Conservation (phyloP, 352 stramenopile species). For the Pythium rishiriense region DNA sequence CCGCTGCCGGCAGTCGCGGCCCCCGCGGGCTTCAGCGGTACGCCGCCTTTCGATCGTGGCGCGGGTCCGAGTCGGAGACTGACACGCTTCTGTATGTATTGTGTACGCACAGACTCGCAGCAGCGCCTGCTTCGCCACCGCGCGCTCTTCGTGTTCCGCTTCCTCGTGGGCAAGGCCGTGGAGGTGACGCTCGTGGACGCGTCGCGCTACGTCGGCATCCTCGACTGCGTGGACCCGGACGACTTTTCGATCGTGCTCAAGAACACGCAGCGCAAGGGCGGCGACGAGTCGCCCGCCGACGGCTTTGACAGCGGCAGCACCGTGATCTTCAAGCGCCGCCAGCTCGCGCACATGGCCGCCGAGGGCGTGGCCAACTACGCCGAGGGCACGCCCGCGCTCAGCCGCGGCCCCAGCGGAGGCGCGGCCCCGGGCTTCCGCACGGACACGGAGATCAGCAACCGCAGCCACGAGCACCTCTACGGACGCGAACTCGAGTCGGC, state of each 20-base stretch:
- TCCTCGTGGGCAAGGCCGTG: conserved; percentile 75
- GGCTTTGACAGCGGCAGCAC: conserved; percentile 74
- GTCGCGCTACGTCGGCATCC: conserved; percentile 66
- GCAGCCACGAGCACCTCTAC: conserved; percentile 63
- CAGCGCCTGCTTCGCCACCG: conserved; percentile 75
- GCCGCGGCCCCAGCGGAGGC: conserved; percentile 15
- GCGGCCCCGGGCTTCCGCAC: conserved; percentile 60
- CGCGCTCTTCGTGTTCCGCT: conserved; percentile 79
- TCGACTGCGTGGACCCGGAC: conserved; percentile 85
- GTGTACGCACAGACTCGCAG: conserved; percentile 45
- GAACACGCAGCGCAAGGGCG: conserved; percentile 54
- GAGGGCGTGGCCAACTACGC: conserved; percentile 68
- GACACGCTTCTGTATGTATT: background rate
- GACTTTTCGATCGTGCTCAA: conserved; percentile 85
- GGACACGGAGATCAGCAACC: conserved; percentile 90
- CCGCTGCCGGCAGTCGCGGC: conserved; percentile 2
- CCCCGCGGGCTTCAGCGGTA: conserved; percentile 46
- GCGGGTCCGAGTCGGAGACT: no score
- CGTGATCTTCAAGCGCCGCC: conserved; percentile 67
- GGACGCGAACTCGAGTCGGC: conserved; percentile 67
- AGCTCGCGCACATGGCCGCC: conserved; percentile 63
- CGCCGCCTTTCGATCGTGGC: conserved; percentile 6
- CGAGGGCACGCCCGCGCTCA: conserved; percentile 37
- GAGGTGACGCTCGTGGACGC: conserved; percentile 62
- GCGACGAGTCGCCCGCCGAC: conserved; percentile 25